Evolutionary conservation across 2,329 filamentous ascomycete genomes (phyloP).

Genomic region (Annulohypoxylon truncatum): DNA sequence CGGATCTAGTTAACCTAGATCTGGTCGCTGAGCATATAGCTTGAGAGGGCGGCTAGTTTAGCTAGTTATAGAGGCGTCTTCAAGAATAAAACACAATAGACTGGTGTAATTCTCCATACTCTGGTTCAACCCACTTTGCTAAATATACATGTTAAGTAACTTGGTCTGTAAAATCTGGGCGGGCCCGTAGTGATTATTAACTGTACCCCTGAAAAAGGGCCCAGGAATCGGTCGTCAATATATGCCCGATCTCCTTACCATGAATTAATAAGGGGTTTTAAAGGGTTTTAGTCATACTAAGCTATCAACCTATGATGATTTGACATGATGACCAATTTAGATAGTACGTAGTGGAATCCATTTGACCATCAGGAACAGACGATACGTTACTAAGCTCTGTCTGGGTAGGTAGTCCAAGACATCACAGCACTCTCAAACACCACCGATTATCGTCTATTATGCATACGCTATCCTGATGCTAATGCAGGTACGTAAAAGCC

Average conservation of each 20-base stretch:
- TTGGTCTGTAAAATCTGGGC: background rate
- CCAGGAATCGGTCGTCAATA: background rate
- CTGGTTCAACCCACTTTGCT: background rate
- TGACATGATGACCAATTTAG: too few species aligned
- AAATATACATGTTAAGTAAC: background rate
- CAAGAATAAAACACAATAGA: constrained; percentile 45
- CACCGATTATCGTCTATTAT: background rate
- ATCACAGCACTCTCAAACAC: too few species aligned
- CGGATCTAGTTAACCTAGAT: constrained; percentile 40
- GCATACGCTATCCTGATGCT: background rate
- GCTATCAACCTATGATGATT: background rate
- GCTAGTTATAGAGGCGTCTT: constrained; percentile 41
- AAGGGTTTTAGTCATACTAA: too few species aligned
- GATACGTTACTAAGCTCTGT: too few species aligned
- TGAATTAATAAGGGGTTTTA: background rate
- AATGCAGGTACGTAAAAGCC: background rate
- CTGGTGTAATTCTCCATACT: constrained; percentile 36
- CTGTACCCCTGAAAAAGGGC: background rate
- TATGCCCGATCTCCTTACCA: background rate
- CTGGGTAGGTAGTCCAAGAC: too few species aligned
- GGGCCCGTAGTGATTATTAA: too few species aligned
- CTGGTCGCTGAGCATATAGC: constrained; percentile 31
- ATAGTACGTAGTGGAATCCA: too few species aligned
- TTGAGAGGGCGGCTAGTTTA: constrained; percentile 36
- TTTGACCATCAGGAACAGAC: too few species aligned